Evolutionary conservation across 1,284 basidiomycete genomes (phyloP), one percentile per base, ranked within the genome.

Genomic region (Gymnopus androsaceus): DNA sequence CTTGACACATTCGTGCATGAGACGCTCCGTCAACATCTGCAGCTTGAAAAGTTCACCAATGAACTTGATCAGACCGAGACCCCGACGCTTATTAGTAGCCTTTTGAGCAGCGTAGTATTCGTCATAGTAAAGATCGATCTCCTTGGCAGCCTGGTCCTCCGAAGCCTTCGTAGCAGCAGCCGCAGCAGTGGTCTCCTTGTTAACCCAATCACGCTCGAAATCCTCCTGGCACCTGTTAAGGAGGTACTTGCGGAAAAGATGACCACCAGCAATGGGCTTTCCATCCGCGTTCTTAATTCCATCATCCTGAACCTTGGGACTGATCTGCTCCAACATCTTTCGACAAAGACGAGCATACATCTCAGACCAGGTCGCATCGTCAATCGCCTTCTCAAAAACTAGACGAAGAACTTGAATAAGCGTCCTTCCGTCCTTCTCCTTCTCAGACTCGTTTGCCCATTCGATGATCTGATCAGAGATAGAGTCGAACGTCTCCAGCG

Each of bases 31-130:
- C 54, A 97, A 78, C 92, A 97, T 96, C 72, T 90, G 88, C 36
- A 98, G 79, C 79, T 98, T 98, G 88, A 95, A 98, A 56, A 98
- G 80, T 77, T 98, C 95, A 66, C 96, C 95, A 63, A 98, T 97
- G 77, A 99, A 97, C 71, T 92, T 92, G 72, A 98, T 93, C 59
- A 98, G 84, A 80, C 96, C 96, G 23, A 98, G 88, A 72, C 95
- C 95, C 63, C 92, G 90, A 62, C 95, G 92, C 80, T 98, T 98
- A n/a, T n/a, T n/a, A n/a, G n/a, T n/a, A 42, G 95, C 95, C 80
- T 98, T 98, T 72, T 95, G 90, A 17, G 92, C 92, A 49, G 90
- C 90, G 68, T 98, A 98, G 78, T 98, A 98, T 75, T 98, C 95
- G 12, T 98, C 95, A 4, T 92, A 96, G 66, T 97, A 91, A 45